A percentile compares a stretch with the other conserved stretches of the same genome.
Evolutionary conservation across 768 basidiomycete genomes (phyloP).

Genomic region (Mycena olivaceomarginata): DNA sequence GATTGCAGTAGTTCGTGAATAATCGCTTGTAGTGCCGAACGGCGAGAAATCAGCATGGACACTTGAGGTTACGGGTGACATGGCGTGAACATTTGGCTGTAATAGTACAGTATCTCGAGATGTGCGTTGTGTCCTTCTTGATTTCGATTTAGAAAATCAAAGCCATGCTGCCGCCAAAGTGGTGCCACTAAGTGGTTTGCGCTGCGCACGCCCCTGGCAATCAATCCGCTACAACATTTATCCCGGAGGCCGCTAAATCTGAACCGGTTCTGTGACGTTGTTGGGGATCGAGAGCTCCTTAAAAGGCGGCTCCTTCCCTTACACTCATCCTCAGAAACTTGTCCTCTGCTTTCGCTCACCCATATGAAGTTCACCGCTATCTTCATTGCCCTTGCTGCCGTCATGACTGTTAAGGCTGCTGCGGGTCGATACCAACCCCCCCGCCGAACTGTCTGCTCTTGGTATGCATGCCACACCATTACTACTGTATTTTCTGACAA

Average conservation of each 20-base stretch:
- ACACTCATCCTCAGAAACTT: constrained; percentile 17
- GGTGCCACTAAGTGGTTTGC: constrained; percentile 4
- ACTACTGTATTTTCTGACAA: constrained; percentile 23
- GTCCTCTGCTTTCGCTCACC: constrained; percentile 21
- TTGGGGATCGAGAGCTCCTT: constrained; percentile 20
- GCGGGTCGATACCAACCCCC: constrained; percentile 22
- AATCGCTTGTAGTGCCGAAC: constrained; percentile 4
- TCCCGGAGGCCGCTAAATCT: constrained; percentile 22
- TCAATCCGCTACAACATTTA: constrained; percentile 23
- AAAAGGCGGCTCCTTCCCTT: constrained; percentile 17
- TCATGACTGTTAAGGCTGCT: constrained; percentile 21
- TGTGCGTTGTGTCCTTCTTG: constrained; percentile 18
- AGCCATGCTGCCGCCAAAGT: constrained; percentile 25
- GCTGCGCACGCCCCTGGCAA: constrained; percentile 13
- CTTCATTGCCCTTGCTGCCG: constrained; percentile 11
- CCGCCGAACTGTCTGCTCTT: constrained; percentile 22
- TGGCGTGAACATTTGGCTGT: constrained; percentile 5
- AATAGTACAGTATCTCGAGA: constrained; percentile 17
- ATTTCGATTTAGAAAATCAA: constrained; percentile 18
- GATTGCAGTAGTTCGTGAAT: too few relatives aligned
- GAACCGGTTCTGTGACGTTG: constrained; percentile 20
- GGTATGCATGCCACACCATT: constrained; percentile 26
- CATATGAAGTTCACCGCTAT: constrained; percentile 14
- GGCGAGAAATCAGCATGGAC: constrained; percentile 5
- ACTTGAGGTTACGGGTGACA: constrained; percentile 3